Evolutionary conservation across 305 asterid genomes (phyloP).

Genomic region (Fraxinus floribunda): DNA sequence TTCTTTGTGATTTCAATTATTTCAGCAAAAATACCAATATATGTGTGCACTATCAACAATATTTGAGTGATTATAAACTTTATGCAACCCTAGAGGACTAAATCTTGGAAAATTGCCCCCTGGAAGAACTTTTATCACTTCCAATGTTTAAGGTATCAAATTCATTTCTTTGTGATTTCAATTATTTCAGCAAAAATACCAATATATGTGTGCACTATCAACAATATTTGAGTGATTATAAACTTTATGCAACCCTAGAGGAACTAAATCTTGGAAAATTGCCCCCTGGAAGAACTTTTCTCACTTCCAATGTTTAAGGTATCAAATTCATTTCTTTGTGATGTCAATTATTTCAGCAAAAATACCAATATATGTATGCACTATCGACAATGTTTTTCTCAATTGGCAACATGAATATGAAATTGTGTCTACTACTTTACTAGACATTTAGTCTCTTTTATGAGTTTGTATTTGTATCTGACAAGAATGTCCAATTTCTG

Average conservation of each 20-base stretch:
- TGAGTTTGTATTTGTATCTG: neutral
- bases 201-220: neutral
- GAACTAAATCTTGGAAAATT: constrained; percentile 61
- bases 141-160: constrained; percentile 81
- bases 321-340: constrained; percentile 5
- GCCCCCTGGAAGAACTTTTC: constrained; percentile 83
- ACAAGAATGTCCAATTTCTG: neutral
- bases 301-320: constrained; percentile 95
- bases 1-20: neutral
- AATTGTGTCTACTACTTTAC: neutral
- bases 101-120: constrained; percentile 74
- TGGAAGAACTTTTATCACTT: constrained; percentile 78
- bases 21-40: neutral
- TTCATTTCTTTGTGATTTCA: neutral
- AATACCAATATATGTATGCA: neutral
- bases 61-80: constrained; percentile 33
- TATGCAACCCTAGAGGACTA: constrained; percentile 66
- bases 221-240: constrained; percentile 21
- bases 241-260: constrained; percentile 62
- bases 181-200: neutral
- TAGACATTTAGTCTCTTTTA: neutral
- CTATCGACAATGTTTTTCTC: neutral
- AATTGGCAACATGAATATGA: neutral
- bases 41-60: neutral
- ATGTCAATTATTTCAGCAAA: neutral